Evolutionary conservation across 2,329 filamentous ascomycete genomes (phyloP).

Genomic region (Colletotrichum sp.): DNA sequence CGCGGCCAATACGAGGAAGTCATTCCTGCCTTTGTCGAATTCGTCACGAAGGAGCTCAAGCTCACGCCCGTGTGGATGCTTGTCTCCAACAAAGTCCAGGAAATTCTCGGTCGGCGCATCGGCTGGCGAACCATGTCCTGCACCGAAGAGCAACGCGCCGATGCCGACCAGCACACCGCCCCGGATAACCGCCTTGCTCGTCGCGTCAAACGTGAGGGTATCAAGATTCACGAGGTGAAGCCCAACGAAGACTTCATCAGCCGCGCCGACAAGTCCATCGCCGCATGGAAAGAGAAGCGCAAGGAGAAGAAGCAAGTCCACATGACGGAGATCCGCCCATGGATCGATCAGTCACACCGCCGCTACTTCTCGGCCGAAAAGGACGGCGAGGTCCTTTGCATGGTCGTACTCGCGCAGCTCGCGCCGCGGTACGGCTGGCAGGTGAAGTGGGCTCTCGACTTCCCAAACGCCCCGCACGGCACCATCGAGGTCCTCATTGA

Average conservation of each 20-base stretch:
- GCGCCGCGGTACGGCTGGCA: constrained; percentile 86
- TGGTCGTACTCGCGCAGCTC: constrained; percentile 85
- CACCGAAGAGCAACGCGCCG: constrained; percentile 86
- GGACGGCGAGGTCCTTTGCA: constrained; percentile 73
- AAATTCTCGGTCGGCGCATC: constrained; percentile 78
- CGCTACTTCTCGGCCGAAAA: constrained; percentile 85
- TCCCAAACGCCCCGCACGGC: constrained; percentile 84
- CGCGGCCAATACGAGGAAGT: constrained; percentile 75
- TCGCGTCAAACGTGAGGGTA: constrained; percentile 80
- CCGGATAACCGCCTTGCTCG: constrained; percentile 78
- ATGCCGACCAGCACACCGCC: constrained; percentile 73
- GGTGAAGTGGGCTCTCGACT: constrained; percentile 95
- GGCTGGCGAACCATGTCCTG: constrained; percentile 91
- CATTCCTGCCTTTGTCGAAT: constrained; percentile 75
- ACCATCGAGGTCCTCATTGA: constrained; percentile 86
- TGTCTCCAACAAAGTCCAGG: constrained; percentile 78
- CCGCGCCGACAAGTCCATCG: constrained; percentile 74
- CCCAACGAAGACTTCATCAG: constrained; percentile 72
- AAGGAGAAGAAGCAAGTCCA: constrained; percentile 85
- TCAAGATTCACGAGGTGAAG: constrained; percentile 78
- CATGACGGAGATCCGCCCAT: constrained; percentile 86
- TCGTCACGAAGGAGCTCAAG: constrained; percentile 69
- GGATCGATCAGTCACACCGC: constrained; percentile 82
- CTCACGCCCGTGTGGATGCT: constrained; percentile 90
- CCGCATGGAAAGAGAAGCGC: constrained; percentile 79